Base-by-base conservation (phyloP, 257 asterid genomes). In the Oldenlandia corymbosa region DNA sequence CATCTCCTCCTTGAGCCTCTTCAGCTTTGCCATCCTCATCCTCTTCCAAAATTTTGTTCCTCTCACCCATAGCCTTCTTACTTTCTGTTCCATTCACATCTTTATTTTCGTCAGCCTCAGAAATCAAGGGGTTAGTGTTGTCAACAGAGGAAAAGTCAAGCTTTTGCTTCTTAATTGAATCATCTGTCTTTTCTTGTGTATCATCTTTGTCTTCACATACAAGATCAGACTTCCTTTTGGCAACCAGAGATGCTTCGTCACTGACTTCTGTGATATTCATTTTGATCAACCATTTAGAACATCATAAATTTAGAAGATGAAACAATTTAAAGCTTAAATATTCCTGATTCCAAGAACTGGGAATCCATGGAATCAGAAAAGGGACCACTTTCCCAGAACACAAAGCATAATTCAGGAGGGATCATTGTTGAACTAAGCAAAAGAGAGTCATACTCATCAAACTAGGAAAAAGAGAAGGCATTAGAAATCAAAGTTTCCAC, bases 161-260 rank as follows among this genome's bases (percentile, higher is more conserved):
- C 36, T 74, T 78, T 51, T 47, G 66, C 71, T 78, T 78, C 58
- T 78, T 74, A 28, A 34, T 78, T 12, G 45, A 52, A 20, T 70
- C 79, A 53, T 41, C 65, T 0, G 27, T 58, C 48, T 64, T 58
- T 6, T 49, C 69, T 9, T 23, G 26, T 5, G 31, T 43, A 62
- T 46, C 23, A 12, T 62, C 67, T 30, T 28, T 27, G 26, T 60
- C 27, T 3, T 2, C 9, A 5, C 54, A 61, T 10, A 49, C 23
- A 0, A 61, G 41, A 7, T 61, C 58, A 11, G 46, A 57, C 14
- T 62, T 47, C 31, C 67, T 46, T 62, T 62, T 62, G 10, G 30
- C 3, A 10, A 34, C 32, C 57, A 62, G 16, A 31, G 58, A 31
- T 20, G 57, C 67, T 47, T 62, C 52, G 13, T 62, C 67, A 62